Conservation (phyloP, 2,329 filamentous ascomycete genomes). For the Stenocarpella maydis region DNA sequence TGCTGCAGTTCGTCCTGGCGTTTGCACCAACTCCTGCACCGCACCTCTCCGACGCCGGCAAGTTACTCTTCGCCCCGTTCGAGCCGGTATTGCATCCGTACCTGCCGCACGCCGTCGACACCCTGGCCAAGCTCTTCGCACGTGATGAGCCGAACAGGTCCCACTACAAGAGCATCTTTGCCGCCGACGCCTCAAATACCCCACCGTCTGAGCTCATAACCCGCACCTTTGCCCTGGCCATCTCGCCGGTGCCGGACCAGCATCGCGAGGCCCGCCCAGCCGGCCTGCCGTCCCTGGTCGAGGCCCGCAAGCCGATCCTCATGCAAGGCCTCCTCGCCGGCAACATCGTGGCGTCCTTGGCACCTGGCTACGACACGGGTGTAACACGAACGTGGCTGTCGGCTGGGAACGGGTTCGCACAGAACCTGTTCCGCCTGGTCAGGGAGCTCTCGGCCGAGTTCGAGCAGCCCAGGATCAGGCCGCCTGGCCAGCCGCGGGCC, state of each 20-base stretch:
- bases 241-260: constrained; percentile 82
- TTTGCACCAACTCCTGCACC: constrained; percentile 86
- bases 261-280: constrained; percentile 62
- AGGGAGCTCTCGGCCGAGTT: constrained; percentile 74
- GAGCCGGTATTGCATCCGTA: constrained; percentile 86
- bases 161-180: constrained; percentile 84
- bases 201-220: constrained; percentile 83
- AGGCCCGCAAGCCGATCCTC: constrained; percentile 85
- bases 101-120: constrained; percentile 87
- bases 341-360: constrained; percentile 83
- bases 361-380: constrained; percentile 68
- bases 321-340: constrained; percentile 93
- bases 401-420: constrained; percentile 83
- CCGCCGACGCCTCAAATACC: constrained; percentile 70
- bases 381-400: constrained; percentile 83
- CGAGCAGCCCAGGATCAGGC: constrained; percentile 55
- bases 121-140: constrained; percentile 88
- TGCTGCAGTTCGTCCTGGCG: constrained; percentile 88
- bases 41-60: constrained; percentile 52
- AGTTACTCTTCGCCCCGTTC: constrained; percentile 81
- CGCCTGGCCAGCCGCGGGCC: constrained; percentile 45
- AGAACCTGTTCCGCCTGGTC: constrained; percentile 79
- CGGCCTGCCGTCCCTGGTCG: constrained; percentile 72
- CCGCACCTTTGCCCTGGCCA: constrained; percentile 83
- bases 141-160: constrained; percentile 92